Conservation (phyloP, 306 rosid species). For the Acmispon strigosus region DNA sequence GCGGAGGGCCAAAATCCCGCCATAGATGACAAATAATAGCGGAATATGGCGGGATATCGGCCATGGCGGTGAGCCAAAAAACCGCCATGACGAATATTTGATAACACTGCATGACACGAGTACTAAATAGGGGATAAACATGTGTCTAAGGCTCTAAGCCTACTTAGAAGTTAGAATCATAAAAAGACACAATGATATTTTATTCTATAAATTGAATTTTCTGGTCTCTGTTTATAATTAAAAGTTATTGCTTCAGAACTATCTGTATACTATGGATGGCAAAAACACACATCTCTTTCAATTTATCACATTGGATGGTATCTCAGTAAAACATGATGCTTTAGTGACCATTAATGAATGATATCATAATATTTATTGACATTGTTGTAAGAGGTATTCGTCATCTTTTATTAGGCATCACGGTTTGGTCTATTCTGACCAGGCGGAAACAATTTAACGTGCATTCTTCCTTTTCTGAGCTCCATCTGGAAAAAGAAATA, state of each 20-base stretch:
- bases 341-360: background rate
- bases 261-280: background rate
- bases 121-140: background rate
- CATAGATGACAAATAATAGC: no score
- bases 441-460: background rate
- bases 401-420: background rate
- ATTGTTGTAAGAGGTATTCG: background rate
- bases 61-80: no score
- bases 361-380: conserved; percentile 11
- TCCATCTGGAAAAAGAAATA: conserved; percentile 3
- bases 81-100: no score
- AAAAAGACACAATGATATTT: background rate
- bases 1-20: no score
- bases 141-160: background rate
- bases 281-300: background rate
- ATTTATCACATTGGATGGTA: background rate
- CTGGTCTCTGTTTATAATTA: background rate
- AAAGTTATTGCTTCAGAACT: conserved; percentile 6
- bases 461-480: background rate
- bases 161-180: background rate
- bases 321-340: conserved; percentile 1
- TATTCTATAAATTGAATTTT: background rate
- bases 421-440: conserved; percentile 9
- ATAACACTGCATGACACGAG: no score
- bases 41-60: no score